These are phyloP conservation scores for Monosporascus sp. DNA, from an alignment of 2,329 filamentous ascomycete genomes.

Conservation along the genomic window DNA sequence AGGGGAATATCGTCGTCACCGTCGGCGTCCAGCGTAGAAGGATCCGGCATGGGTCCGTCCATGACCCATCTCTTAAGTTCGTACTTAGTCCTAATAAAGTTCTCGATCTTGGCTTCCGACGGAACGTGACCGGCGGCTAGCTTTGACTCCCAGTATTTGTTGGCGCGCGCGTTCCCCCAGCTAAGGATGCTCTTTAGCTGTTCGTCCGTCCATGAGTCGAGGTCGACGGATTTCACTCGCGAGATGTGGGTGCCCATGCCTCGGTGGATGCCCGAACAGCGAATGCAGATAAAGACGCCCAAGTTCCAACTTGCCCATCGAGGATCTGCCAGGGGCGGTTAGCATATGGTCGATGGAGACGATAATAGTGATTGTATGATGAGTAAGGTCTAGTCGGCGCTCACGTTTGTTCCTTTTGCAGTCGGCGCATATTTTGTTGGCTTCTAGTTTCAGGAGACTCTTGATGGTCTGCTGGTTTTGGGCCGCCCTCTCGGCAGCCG, in stretches of 20 bases:
- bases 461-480: slow-evolving; percentile 94
- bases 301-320: slow-evolving; percentile 99
- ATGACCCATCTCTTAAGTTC: slow-evolving; percentile 99
- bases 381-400: slow-evolving; percentile 25
- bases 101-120: slow-evolving; percentile 97
- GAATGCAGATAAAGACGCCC: slow-evolving; percentile 95
- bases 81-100: slow-evolving; percentile 99
- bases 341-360: not conserved
- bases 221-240: slow-evolving; percentile 93
- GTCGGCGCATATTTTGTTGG: slow-evolving; percentile 95
- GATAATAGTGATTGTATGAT: not conserved
- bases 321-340: slow-evolving; percentile 57
- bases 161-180: slow-evolving; percentile 95
- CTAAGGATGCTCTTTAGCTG: slow-evolving; percentile 88
- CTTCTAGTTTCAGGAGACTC: slow-evolving; percentile 86
- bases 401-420: slow-evolving; percentile 98
- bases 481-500: slow-evolving; percentile 79
- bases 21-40: slow-evolving; percentile 75
- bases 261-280: slow-evolving; percentile 96
- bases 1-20: slow-evolving; percentile 76
- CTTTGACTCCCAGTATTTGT: slow-evolving; percentile 99
- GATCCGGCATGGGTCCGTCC: slow-evolving; percentile 92
- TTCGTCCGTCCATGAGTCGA: slow-evolving; percentile 98
- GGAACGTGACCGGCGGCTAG: slow-evolving; percentile 85
- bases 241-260: slow-evolving; percentile 99